Evolutionary conservation across 169 alveolate species (phyloP).

Genomic region (Amoebophrya sp.): DNA sequence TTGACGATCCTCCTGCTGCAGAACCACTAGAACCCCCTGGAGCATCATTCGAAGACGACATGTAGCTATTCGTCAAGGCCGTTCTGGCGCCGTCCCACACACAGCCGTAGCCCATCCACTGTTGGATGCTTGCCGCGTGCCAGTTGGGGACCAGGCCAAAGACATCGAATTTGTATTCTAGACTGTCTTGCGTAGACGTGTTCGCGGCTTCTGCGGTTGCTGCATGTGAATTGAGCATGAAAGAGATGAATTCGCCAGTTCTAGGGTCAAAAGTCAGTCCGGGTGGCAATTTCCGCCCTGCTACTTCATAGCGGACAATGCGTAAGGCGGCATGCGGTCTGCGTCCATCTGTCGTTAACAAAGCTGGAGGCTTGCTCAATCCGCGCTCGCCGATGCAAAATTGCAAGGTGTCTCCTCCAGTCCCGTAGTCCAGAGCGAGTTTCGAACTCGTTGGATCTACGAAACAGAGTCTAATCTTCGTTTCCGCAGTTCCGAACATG

Average conservation of each 20-base stretch:
- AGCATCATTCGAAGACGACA: too few relatives aligned
- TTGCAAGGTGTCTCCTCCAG: not conserved
- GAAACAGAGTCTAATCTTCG: not conserved
- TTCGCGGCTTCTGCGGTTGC: not conserved
- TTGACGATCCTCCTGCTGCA: not conserved
- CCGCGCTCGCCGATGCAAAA: not conserved
- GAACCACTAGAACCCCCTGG: too few relatives aligned
- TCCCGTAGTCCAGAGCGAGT: not conserved
- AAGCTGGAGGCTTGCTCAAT: not conserved
- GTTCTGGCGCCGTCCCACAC: not conserved
- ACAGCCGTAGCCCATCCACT: not conserved
- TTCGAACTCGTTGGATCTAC: not conserved
- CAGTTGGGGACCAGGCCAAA: not conserved
- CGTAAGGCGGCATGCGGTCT: not conserved
- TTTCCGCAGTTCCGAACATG: not conserved
- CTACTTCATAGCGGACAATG: not conserved
- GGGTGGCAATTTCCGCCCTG: not conserved
- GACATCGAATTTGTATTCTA: not conserved
- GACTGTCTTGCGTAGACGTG: not conserved
- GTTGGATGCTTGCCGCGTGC: not conserved
- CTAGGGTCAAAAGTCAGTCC: not conserved
- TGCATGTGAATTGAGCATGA: not conserved
- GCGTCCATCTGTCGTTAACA: not conserved
- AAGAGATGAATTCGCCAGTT: not conserved
- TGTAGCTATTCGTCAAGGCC: not conserved